These are phyloP conservation scores for Exophiala alcalophila DNA, from an alignment of 2,329 filamentous ascomycete species.

Conservation along the genomic window DNA sequence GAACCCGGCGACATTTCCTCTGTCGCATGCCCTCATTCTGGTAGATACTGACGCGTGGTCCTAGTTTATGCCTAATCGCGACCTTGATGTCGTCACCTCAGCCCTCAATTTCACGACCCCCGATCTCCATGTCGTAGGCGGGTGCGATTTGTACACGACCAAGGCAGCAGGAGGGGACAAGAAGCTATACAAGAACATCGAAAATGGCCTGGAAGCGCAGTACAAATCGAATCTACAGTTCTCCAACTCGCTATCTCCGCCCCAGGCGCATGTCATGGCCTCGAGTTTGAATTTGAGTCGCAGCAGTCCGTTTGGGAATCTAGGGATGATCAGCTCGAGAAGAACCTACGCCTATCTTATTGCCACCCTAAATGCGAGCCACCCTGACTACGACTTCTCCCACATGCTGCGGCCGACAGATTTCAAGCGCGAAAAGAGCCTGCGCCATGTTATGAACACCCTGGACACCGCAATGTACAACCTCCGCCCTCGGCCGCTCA, in stretches of 20 bases:
- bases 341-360: constrained; percentile 95
- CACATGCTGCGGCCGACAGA: constrained; percentile 84
- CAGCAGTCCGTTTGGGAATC: constrained; percentile 85
- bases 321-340: constrained; percentile 83
- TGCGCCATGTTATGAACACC: constrained; percentile 78
- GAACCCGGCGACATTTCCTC: not conserved
- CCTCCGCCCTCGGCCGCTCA: constrained; percentile 63
- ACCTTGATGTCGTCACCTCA: constrained; percentile 87
- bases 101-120: constrained; percentile 94
- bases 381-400: constrained; percentile 96
- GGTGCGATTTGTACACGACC: constrained; percentile 95
- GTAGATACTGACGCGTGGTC: constrained; percentile 28
- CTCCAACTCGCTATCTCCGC: constrained; percentile 81
- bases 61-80: constrained; percentile 86
- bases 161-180: constrained; percentile 95
- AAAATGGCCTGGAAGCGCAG: constrained; percentile 83
- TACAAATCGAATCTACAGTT: constrained; percentile 84
- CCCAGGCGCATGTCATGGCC: constrained; percentile 69
- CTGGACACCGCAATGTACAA: constrained; percentile 86
- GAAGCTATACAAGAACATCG: constrained; percentile 95
- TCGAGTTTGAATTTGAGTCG: constrained; percentile 70
- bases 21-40: not conserved
- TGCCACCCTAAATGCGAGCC: constrained; percentile 91
- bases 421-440: constrained; percentile 78
- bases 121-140: constrained; percentile 86